These are phyloP conservation scores for Dioscorea cayenensis DNA, from an alignment of 116 monocot species.

Conservation along the genomic window DNA sequence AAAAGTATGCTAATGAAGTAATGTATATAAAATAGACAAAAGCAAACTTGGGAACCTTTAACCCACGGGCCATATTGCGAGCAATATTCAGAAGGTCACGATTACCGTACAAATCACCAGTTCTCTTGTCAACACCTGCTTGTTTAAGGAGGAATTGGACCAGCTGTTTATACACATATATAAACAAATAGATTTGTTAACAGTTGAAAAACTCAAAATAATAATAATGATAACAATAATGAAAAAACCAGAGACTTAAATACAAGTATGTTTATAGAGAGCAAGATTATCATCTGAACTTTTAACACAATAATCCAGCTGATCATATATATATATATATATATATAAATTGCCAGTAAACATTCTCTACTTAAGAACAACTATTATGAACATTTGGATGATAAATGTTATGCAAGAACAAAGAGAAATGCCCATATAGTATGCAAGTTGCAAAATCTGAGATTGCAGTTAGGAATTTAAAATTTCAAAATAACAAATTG, in stretches of 20 bases:
- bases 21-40: not conserved
- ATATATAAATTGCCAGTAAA: too few species aligned
- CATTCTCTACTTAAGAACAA: not conserved
- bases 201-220: not conserved
- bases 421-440: not conserved
- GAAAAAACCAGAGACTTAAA: not conserved
- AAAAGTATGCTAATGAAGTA: not conserved
- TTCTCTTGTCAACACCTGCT: constrained; percentile 94
- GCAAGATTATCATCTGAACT: too few species aligned
- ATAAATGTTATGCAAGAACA: not conserved
- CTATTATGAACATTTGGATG: not conserved
- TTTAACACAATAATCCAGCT: too few species aligned
- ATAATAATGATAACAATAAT: not conserved
- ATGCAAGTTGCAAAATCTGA: not conserved
- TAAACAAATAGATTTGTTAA: not conserved
- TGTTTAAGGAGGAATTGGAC: constrained; percentile 97
- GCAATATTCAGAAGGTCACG: constrained; percentile 95
- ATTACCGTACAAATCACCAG: constrained; percentile 90
- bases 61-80: constrained; percentile 95
- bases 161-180: constrained; percentile 46
- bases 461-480: not conserved
- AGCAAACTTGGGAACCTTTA: constrained; percentile 56
- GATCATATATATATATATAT: too few species aligned
- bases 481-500: not conserved
- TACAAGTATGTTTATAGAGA: too few species aligned